Evolutionary conservation across 1,284 basidiomycete genomes (phyloP), one percentile per base, ranked within the genome.

Genomic region (Melampsora americana): DNA sequence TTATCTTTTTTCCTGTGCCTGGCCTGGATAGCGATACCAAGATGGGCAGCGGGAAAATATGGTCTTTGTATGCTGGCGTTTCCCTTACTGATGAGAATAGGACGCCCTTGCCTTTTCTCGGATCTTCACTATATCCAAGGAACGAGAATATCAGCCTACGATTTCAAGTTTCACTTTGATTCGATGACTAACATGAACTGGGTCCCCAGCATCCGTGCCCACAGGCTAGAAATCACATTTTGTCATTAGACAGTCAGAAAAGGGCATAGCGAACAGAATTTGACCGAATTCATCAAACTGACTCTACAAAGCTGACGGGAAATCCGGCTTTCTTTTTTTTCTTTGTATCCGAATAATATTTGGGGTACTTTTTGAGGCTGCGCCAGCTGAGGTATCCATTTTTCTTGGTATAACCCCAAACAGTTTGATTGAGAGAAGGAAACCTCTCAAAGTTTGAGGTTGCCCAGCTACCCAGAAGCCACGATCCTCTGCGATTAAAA

Each of bases 251-350:
- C 23, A 35, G 62, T 26, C 7, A 18, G 20, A 5, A 26, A 20
- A 30, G 6, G 53, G 1, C 11, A 48, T 42, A 56, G 14, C 39
- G 50, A 1, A 32, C 30, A 4, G 23, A 59, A 44, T 66, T 2
- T 46, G 35, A 20, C 20, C 5, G 5, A 1, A 23, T 18, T n/a
- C 42, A 32, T 28, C 30, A 66, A 48, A 66, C 70, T 72, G 30
- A 72, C 70, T 74, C 71, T 59, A 74, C 53, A 44, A 74, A 74
- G 32, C 71, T 74, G 28, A 74, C 65, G 30, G 53, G 48, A 48
- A 74, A 74, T 11, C 71, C 71, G 35, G 71, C 71, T 35, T 61
- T 66, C 59, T 67, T 60, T 53, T 74, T 74, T n/a, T 65, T 9
- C 12, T 42, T 42, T 42, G 39, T 42, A 42, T 74, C 48, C 5